Conservation (phyloP, 441 rosid genomes). For the Populus tomentosa region DNA sequence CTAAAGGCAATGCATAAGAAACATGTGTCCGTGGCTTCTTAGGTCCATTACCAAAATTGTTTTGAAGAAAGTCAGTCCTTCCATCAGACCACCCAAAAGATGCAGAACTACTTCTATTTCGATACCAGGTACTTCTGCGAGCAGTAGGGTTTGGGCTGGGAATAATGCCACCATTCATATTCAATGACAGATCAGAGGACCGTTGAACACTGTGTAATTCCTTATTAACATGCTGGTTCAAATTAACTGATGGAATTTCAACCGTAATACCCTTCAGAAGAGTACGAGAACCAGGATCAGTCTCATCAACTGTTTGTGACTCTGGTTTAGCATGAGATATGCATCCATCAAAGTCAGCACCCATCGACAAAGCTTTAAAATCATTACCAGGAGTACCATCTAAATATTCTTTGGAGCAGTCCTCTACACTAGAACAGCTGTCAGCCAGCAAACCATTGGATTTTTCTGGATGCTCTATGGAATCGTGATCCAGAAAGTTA, state of each 20-base stretch:
- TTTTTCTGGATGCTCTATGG: conserved; percentile 31
- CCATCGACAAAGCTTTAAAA: conserved; percentile 17
- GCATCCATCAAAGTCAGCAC: conserved; percentile 23
- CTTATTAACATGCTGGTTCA: conserved; percentile 31
- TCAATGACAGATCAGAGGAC: conserved; percentile 48
- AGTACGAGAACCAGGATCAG: conserved; percentile 29
- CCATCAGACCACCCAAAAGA: conserved; percentile 70
- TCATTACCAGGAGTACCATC: conserved; percentile 25
- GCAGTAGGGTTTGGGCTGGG: conserved; percentile 86
- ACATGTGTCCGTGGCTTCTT: conserved; percentile 94
- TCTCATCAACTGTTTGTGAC: conserved; percentile 21
- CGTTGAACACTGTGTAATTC: conserved; percentile 35
- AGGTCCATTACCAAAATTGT: conserved; percentile 72
- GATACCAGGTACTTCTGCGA: conserved; percentile 78
- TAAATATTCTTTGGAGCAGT: conserved; percentile 23
- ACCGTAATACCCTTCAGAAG: conserved; percentile 39
- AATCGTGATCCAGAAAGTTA: conserved; percentile 37
- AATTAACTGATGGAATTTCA: conserved; percentile 52
- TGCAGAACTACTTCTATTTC: conserved; percentile 51
- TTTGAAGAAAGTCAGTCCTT: conserved; percentile 48
- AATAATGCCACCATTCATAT: conserved; percentile 48
- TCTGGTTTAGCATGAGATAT: conserved; percentile 24
- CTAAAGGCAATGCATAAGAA: conserved; percentile 70
- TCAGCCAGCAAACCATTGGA: conserved; percentile 29
- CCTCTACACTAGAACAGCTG: conserved; percentile 29